Evolutionary conservation across 2,329 filamentous ascomycete species (phyloP).

Genomic region (Stachybotrys echinatus): DNA sequence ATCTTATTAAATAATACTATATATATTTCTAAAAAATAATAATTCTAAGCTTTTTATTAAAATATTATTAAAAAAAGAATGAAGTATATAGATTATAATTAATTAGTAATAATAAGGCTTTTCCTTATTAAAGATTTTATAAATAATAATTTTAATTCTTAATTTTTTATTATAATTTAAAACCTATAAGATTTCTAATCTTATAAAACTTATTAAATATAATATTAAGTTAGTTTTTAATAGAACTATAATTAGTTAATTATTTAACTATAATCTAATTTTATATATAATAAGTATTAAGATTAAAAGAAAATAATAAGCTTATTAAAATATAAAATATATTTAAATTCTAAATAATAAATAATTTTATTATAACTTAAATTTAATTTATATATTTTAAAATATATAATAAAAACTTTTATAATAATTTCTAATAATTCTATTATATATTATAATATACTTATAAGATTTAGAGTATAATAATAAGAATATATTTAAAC

Average conservation of each 20-base stretch:
- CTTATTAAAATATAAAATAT: too few species aligned
- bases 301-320: not conserved
- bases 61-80: not conserved
- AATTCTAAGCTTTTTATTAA: not conserved
- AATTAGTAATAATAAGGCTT: not conserved
- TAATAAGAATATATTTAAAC: not conserved
- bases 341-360: not conserved
- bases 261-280: not conserved
- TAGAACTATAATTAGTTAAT: not conserved
- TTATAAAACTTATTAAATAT: conserved; percentile 2
- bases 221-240: conserved; percentile 1
- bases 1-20: not conserved
- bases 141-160: not conserved
- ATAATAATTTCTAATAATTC: not conserved
- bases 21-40: not conserved
- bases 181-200: not conserved
- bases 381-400: not conserved
- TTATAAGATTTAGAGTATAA: conserved; percentile 1
- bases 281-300: not conserved
- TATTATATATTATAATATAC: conserved; percentile 1
- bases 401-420: not conserved
- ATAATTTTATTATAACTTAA: not conserved
- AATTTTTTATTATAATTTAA: conserved; percentile 1
- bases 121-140: not conserved
- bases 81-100: not conserved